Conservation (phyloP, 768 basidiomycete genomes). For the Kwoniella dendrophila region DNA sequence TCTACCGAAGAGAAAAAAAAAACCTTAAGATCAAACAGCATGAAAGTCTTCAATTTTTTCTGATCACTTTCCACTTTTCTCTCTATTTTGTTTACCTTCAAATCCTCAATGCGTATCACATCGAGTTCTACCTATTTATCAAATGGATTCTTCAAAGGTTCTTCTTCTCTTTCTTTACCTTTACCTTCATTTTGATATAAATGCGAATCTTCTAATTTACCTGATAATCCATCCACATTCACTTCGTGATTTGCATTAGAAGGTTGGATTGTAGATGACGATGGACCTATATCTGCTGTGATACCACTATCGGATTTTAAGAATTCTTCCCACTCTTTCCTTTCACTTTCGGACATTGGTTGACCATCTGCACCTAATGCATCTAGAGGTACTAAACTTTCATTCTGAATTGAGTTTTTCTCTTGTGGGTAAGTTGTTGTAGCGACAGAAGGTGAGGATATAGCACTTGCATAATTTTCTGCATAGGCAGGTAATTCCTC, state of each 20-base stretch:
- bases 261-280: neutral
- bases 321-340: slow-evolving; percentile 44
- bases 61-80: slow-evolving; percentile 14
- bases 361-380: slow-evolving; percentile 17
- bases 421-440: slow-evolving; percentile 2
- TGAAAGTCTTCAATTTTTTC: too few relatives aligned
- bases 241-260: neutral
- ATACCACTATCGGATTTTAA: neutral
- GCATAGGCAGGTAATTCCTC: slow-evolving; percentile 17
- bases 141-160: slow-evolving; percentile 6
- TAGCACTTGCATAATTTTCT: neutral
- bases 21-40: too few relatives aligned
- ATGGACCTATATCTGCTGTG: neutral
- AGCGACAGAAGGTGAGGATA: too few relatives aligned
- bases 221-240: neutral
- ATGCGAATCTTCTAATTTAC: slow-evolving; percentile 1
- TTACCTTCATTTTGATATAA: neutral
- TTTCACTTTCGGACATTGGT: slow-evolving; percentile 40
- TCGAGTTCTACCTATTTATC: neutral
- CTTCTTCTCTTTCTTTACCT: slow-evolving; percentile 7
- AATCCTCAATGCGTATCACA: neutral
- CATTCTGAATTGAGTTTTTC: neutral
- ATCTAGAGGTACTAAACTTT: slow-evolving; percentile 15
- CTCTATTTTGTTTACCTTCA: neutral
- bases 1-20: too few relatives aligned